Conservation (phyloP, 192 early-diverging fungal genomes). For the Coemansia furcata region DNA sequence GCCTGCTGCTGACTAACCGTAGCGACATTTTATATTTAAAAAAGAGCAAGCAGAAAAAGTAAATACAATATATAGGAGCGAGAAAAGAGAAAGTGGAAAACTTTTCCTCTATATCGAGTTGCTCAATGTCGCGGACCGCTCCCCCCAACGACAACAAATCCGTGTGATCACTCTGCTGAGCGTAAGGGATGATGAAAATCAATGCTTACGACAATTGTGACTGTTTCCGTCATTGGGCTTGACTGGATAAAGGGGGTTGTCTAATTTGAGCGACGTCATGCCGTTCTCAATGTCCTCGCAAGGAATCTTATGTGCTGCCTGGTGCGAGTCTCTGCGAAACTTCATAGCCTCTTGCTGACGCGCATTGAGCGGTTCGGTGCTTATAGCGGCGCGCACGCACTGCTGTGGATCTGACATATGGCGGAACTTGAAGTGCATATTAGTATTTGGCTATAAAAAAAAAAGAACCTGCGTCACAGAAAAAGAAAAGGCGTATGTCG, state of each 20-base stretch:
- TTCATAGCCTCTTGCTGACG: conserved; percentile 13
- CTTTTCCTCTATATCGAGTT: neutral
- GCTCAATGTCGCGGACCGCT: neutral
- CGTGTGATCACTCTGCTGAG: neutral
- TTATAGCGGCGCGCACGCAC: conserved; percentile 24
- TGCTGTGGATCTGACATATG: conserved; percentile 29
- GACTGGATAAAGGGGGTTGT: neutral
- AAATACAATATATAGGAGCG: neutral
- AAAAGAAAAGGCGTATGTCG: neutral
- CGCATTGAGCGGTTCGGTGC: conserved; percentile 10
- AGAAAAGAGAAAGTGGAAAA: neutral
- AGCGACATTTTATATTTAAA: neutral
- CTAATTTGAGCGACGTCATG: neutral
- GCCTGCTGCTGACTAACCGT: neutral
- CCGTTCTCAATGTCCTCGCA: neutral
- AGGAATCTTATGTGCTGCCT: neutral
- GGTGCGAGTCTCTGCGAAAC: neutral
- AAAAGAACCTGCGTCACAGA: neutral
- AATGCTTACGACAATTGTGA: neutral
- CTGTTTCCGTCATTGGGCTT: neutral
- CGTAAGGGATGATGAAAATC: neutral
- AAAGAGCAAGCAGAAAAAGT: neutral
- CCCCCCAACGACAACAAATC: neutral
- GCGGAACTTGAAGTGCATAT: conserved; percentile 13
- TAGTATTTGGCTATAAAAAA: neutral